phyloP scores from a whole-genome alignment of 2,329 filamentous ascomycete genomes.

The Arthrobotrys entomopaga region DNA sequence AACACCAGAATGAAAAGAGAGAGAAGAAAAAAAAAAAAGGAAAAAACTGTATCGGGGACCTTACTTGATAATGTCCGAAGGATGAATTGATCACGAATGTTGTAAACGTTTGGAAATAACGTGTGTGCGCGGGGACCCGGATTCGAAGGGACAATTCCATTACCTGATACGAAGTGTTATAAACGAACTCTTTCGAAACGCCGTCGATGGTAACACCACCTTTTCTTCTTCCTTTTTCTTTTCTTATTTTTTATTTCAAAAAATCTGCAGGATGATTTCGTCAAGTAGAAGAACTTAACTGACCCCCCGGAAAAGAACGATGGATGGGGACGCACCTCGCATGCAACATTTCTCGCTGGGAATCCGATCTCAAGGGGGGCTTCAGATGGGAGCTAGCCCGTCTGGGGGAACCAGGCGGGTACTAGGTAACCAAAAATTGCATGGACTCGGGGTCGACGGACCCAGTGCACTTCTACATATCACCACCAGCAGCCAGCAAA shows the following conservation, averaged over 20 bases:
- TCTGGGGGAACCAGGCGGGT: constrained; percentile 42
- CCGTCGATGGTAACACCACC: constrained; percentile 18
- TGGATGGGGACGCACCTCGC: constrained; percentile 12
- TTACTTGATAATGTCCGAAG: too few relatives aligned
- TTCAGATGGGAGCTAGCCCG: constrained; percentile 19
- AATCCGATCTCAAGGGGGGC: constrained; percentile 41
- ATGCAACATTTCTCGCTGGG: constrained; percentile 30
- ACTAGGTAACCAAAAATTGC: constrained; percentile 44
- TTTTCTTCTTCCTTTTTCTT: background rate
- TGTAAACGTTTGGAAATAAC: background rate
- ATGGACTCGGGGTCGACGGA: constrained; percentile 47
- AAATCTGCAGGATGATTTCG: background rate
- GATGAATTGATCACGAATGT: too few relatives aligned
- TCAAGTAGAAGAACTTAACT: constrained; percentile 5
- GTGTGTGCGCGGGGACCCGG: constrained; percentile 37
- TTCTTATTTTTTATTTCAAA: constrained; percentile 12
- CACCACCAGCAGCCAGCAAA: too few relatives aligned
- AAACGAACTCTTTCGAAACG: constrained; percentile 10
- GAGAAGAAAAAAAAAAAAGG: background rate
- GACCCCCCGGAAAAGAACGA: too few relatives aligned
- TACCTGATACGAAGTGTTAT: constrained; percentile 42
- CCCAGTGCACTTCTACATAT: constrained; percentile 49
- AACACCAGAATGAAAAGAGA: constrained; percentile 11
- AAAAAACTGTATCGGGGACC: too few relatives aligned
- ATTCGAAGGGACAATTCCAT: constrained; percentile 32